A percentile compares a stretch with the other conserved stretches of the same genome.
These are phyloP conservation scores for Limnanthes douglasii DNA, from an alignment of 345 rosid species.

Conservation along the genomic window DNA sequence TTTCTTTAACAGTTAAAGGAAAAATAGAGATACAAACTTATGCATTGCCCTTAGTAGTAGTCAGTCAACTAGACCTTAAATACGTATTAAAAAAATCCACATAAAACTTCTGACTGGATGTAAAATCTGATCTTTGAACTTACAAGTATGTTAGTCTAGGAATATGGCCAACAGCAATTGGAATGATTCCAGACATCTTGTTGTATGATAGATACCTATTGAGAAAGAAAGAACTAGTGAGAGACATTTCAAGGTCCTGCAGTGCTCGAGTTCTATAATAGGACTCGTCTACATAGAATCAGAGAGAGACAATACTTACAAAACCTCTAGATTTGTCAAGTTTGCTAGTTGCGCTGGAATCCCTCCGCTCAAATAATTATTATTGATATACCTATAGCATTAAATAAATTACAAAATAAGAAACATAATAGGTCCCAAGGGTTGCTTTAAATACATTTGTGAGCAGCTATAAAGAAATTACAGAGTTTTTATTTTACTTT, in stretches of 20 bases:
- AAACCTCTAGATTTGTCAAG: conserved; percentile 71
- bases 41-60: no score
- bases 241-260: background rate
- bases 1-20: no score
- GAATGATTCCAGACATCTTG: conserved; percentile 71
- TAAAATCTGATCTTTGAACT: conserved; percentile 13
- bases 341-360: conserved; percentile 88
- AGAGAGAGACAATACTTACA: conserved; percentile 32
- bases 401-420: conserved; percentile 4
- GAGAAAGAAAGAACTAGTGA: conserved; percentile 5
- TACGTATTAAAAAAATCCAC: no score
- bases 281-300: background rate
- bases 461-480: conserved; percentile 3
- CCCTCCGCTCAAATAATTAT: conserved; percentile 88
- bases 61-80: no score
- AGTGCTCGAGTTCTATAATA: background rate
- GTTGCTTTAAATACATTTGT: background rate
- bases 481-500: background rate
- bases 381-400: conserved; percentile 53
- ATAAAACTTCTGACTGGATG: no score
- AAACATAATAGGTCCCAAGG: background rate
- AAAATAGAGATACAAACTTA: no score
- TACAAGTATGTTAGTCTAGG: conserved; percentile 74
- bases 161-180: conserved; percentile 55
- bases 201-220: conserved; percentile 75